Percentiles rank a stretch among this genome's conserved stretches.
phyloP scores from a whole-genome alignment of 139 green algal genomes.

The Limnomonas spitsbergensis region DNA sequence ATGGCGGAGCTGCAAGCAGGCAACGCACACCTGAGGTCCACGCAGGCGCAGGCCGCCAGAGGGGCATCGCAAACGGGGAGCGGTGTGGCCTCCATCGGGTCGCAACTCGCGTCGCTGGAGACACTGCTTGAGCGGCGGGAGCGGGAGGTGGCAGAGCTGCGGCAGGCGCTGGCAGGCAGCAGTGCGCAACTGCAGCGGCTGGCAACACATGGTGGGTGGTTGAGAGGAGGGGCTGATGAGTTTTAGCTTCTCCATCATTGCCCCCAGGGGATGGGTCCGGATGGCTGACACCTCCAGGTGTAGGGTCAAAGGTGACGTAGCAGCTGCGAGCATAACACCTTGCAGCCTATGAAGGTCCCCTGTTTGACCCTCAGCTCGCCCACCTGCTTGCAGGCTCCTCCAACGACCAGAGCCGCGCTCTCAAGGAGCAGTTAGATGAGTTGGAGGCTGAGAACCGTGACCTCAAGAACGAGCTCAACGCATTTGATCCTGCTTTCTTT shows the following conservation, averaged over 20 bases:
- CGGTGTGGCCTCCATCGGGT: not conserved
- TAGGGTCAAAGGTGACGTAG: too few relatives aligned
- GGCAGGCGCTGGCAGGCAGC: conserved; percentile 39
- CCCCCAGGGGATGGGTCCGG: too few relatives aligned
- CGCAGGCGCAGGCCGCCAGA: not conserved
- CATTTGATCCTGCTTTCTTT: conserved; percentile 76
- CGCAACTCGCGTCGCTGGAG: conserved; percentile 33
- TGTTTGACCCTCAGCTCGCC: too few relatives aligned
- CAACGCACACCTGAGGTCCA: conserved; percentile 30
- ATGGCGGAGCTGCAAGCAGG: conserved; percentile 43
- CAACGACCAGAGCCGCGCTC: too few relatives aligned
- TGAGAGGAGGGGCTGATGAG: too few relatives aligned
- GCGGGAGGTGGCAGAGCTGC: conserved; percentile 35
- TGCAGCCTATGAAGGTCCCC: too few relatives aligned
- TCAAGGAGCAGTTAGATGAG: conserved; percentile 45
- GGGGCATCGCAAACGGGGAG: not conserved
- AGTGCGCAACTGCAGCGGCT: not conserved
- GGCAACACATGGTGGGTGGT: not conserved
- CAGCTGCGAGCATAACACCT: too few relatives aligned
- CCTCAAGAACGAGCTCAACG: conserved; percentile 69
- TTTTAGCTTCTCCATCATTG: too few relatives aligned
- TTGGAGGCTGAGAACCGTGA: conserved; percentile 67
- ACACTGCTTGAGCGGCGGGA: conserved; percentile 34
- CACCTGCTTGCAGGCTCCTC: too few relatives aligned
- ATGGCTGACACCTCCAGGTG: too few relatives aligned